Evolutionary conservation across 805 yeast genomes (phyloP), one percentile per base, ranked within the genome.

Genomic region (Pichia cephalocereana): DNA sequence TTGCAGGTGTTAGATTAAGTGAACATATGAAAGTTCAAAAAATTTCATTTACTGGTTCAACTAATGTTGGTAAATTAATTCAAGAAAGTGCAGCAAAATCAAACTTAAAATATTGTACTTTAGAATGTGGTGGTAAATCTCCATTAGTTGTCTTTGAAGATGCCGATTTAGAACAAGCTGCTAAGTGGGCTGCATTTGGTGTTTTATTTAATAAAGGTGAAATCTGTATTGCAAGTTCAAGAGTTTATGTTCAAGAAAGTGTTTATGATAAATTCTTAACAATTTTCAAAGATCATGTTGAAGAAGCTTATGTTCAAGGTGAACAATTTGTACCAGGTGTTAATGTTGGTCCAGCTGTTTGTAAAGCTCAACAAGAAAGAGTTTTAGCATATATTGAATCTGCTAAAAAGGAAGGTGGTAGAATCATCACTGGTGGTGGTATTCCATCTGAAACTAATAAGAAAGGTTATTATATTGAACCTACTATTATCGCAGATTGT

Each of bases 121-220:
- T 90, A 64, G 98, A 90, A 73, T 80, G 89, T 60, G 98, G 98
- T 64, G 98, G 98, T 65, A 90, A 90, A 73, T 89, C 96, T 34
- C 96, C 98, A 61, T 82, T 85, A 68, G 80, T 90, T 57, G 82
- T 90, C 44, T 88, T 85, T 63, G 82, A 83, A 61, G 97, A 90
- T 64, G 90, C 91, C 48, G 80, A 90, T 66, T 64, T 90, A 51
- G 80, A 83, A 48, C 73, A 75, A 61, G 86, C 96, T 45, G 83
- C 86, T 45, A 75, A 82, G 57, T 78, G 81, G 75, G 81, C 88
- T 57, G 76, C 85, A 50, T 65, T 76, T 49, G 96, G 96, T 67
- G 89, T 90, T 62, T 87, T 83, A 76, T 87, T 78, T 77, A 90
- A 90, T 76, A 82, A 90, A 62, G 98, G 98, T 70, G 96, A 91